Evolutionary conservation across 306 rosid genomes (phyloP).

Genomic region (Gastrolobium bilobum): DNA sequence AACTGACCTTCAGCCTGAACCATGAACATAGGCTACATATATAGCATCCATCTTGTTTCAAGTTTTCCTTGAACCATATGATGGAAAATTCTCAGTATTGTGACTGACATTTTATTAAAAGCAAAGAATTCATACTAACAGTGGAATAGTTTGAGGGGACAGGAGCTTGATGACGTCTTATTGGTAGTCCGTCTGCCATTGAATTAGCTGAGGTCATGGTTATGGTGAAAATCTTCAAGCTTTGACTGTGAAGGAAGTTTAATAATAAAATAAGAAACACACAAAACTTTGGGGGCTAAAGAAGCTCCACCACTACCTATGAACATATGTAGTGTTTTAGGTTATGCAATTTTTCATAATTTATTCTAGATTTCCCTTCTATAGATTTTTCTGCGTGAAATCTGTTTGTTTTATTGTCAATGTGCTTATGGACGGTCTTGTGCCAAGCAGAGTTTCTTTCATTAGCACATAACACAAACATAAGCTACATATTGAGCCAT

Average conservation of each 20-base stretch:
- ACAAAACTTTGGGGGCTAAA: not conserved
- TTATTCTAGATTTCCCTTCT: constrained; percentile 16
- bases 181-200: not conserved
- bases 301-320: constrained; percentile 1
- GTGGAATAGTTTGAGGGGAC: not conserved
- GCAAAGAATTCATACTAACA: not conserved
- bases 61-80: constrained; percentile 23
- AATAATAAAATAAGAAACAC: not conserved
- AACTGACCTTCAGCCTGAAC: constrained; percentile 36
- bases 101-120: constrained; percentile 25
- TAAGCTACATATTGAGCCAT: constrained; percentile 54
- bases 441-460: constrained; percentile 50
- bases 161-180: not conserved
- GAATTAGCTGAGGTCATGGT: not conserved
- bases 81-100: constrained; percentile 40
- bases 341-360: not conserved
- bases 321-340: not conserved
- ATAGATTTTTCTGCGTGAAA: not conserved
- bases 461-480: constrained; percentile 53
- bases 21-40: constrained; percentile 46
- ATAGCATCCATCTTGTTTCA: constrained; percentile 51
- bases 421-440: constrained; percentile 61
- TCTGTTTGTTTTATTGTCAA: constrained; percentile 9
- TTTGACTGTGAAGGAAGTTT: not conserved
- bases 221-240: not conserved